A percentile compares a stretch with the other conserved stretches of the same genome.
Evolutionary conservation across 148 eudicot genomes (phyloP).

Genomic region (Rhododendron henanense): DNA sequence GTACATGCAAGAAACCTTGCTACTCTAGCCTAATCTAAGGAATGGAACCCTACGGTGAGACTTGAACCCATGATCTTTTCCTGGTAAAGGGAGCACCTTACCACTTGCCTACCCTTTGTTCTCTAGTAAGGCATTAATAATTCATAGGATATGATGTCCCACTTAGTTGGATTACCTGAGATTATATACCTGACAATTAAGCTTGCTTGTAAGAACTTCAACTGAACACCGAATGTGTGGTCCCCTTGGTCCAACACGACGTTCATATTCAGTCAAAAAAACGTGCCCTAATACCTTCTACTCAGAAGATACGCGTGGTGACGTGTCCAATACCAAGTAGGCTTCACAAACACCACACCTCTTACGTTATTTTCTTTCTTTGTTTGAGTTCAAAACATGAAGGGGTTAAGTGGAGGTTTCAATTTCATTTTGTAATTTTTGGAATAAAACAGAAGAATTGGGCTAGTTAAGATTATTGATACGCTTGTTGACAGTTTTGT

Average conservation of each 20-base stretch:
- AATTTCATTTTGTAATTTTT: background rate
- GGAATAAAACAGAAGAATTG: background rate
- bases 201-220: background rate
- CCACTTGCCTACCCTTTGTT: background rate
- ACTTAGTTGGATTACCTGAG: background rate
- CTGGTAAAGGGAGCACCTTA: too few species aligned
- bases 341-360: background rate
- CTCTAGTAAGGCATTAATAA: background rate
- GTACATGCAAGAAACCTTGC: background rate
- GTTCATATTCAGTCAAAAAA: background rate
- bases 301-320: background rate
- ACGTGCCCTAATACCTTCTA: background rate
- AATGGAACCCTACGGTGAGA: background rate
- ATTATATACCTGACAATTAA: background rate
- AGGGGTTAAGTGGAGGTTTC: background rate
- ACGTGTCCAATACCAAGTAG: background rate
- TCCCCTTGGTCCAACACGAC: background rate
- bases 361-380: background rate
- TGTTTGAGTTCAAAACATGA: background rate
- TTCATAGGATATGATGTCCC: background rate
- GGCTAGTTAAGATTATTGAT: background rate
- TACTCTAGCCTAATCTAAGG: background rate
- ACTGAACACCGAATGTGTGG: background rate
- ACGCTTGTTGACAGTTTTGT: slow-evolving; percentile 48
- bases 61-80: too few species aligned